Percentiles rank a stretch among this genome's conserved stretches.
These are phyloP conservation scores for Seiridium unicorne DNA, from an alignment of 2,329 filamentous ascomycete genomes.

Conservation along the genomic window DNA sequence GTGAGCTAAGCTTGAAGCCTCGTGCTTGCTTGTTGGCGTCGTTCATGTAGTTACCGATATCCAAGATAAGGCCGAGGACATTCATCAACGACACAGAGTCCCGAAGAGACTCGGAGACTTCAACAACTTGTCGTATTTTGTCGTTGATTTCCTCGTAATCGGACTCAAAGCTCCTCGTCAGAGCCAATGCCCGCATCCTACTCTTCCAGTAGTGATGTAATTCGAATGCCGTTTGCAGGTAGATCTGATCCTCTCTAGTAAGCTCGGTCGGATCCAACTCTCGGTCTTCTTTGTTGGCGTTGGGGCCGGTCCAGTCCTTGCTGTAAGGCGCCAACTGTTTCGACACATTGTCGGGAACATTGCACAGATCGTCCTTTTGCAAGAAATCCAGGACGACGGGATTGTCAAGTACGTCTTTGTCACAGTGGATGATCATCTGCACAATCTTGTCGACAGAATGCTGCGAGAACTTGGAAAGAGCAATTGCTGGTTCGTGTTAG, in stretches of 20 bases:
- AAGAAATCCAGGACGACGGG: constrained; percentile 94
- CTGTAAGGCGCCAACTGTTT: constrained; percentile 95
- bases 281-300: constrained; percentile 72
- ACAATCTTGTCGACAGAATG: constrained; percentile 80
- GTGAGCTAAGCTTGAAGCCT: constrained; percentile 95
- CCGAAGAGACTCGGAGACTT: constrained; percentile 82
- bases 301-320: constrained; percentile 92
- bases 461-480: constrained; percentile 89
- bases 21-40: constrained; percentile 97
- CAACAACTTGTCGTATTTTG: constrained; percentile 83
- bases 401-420: constrained; percentile 84
- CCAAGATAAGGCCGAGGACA: constrained; percentile 89
- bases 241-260: constrained; percentile 93
- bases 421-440: constrained; percentile 94
- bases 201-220: constrained; percentile 98
- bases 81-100: constrained; percentile 95
- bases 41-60: constrained; percentile 99
- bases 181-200: constrained; percentile 83
- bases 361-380: constrained; percentile 88
- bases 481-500: constrained; percentile 64
- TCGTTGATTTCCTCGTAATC: constrained; percentile 91
- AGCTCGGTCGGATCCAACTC: constrained; percentile 87
- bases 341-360: constrained; percentile 82
- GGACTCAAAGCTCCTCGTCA: constrained; percentile 79
- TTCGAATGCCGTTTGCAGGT: constrained; percentile 88